Evolutionary conservation across 2,329 filamentous ascomycete genomes (phyloP), one percentile per base, ranked within the genome.

Genomic region (Penicillium sp.): DNA sequence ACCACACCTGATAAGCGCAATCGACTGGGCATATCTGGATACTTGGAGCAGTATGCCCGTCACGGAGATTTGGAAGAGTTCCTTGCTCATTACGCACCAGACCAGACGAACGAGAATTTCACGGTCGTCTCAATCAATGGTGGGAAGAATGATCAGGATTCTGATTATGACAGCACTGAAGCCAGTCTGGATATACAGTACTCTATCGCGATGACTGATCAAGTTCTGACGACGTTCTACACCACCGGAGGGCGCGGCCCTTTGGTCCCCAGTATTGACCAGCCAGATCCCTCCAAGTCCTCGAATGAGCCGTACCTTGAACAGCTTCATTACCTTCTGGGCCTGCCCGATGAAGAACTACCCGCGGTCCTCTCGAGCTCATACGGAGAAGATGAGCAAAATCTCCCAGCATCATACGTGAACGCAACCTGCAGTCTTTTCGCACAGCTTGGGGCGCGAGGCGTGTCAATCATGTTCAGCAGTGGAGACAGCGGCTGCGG

Each of bases 361-460:
- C 87, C 88, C 0, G 79, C 83, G 3, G 83, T 89, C 16, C 78
- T 91, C 40, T 82, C 81, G 39, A 87, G 86, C n/a, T 90, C 86
- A 0, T 91, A 90, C 65, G 86, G 86, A 24, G 86, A 89, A 61
- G 79, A 86, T 44, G 88, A 91, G 69, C 84, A 80, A 67, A 81
- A 79, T 3, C 76, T 90, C 0, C 85, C 86, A 0, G 71, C 73
- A 21, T 73, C 77, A 3, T 89, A 89, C 66, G 81, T 84, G 7
- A 77, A 82, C 63, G 78, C 82, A 52, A 81, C 84, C 18, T 89
- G 89, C 71, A 79, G 79, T 31, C 75, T 85, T 40, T 85, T 87
- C 56, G 84, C 82, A 5, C 83, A 87, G 56, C 80, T 91, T 5
- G 86, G 85, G 21, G 79, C 83, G 1, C 83, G 87, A 10, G 88